Conservation (phyloP, 176 grass and related monocot genomes). For the Carex pumila region DNA sequence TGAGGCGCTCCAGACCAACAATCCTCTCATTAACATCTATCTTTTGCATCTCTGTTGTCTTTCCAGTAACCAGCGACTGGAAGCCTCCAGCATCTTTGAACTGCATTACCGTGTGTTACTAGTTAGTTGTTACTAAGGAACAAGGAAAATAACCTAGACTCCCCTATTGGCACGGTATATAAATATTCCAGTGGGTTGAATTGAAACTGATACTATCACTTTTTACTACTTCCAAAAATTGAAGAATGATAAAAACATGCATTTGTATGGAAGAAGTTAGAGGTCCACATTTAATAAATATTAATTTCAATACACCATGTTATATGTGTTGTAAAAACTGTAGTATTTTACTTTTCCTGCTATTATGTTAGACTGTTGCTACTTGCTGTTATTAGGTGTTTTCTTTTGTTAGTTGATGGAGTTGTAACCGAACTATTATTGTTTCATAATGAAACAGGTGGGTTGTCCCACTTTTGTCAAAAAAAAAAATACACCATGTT, state of each 20-base stretch:
- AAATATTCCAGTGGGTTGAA: not conserved
- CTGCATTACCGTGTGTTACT: slow-evolving; percentile 35
- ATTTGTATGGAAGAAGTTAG: not conserved
- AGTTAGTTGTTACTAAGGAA: not conserved
- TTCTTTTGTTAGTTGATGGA: too few relatives aligned
- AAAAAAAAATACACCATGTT: not conserved
- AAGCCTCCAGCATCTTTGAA: slow-evolving; percentile 93
- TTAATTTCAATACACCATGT: not conserved
- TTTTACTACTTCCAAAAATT: not conserved
- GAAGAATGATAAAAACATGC: not conserved
- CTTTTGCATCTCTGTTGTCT: slow-evolving; percentile 84
- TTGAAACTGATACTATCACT: not conserved
- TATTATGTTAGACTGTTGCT: too few relatives aligned
- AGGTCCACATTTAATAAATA: not conserved
- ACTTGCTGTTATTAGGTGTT: too few relatives aligned
- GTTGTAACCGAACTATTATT: too few relatives aligned
- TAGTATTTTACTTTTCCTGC: too few relatives aligned
- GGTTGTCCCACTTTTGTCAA: too few relatives aligned
- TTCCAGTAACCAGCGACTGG: slow-evolving; percentile 57
- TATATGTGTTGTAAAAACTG: too few relatives aligned
- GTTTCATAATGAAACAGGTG: too few relatives aligned
- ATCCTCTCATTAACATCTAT: slow-evolving; percentile 91
- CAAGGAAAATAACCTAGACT: not conserved
- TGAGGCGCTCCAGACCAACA: slow-evolving; percentile 80
- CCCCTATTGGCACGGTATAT: not conserved